Base-by-base conservation (phyloP, 805 yeast genomes). In the Grigorovia jiainica region DNA sequence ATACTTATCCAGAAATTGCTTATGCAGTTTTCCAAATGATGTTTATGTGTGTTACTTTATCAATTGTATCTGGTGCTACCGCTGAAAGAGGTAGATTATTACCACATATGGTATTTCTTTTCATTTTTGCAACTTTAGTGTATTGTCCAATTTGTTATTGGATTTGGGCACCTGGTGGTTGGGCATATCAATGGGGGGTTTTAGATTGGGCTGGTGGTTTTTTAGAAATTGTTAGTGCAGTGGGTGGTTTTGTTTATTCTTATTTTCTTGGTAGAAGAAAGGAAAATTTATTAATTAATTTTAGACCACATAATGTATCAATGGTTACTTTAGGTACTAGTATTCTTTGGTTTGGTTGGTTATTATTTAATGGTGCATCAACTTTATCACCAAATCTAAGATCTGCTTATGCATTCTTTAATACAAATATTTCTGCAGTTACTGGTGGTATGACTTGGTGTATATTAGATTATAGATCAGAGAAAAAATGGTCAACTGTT, bases 181-280 rank as follows among this genome's bases (percentile, higher is more conserved):
- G 97, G 97, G 95, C 95, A 30, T 73, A 72, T 50, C 71, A 78
- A 52, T 90, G 95, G 79, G 96, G 95, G 5, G 97, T 81, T 1
- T 69, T 90, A 40, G 98, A 90, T 61, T 90, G 85, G 62, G 98
- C 98, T 19, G 98, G 98, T 24, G 97, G 97, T 0, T 95, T 97
- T 1, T 96, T 90, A 21, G 97, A 90, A 61, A 86, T 92, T 43
- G 72, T 85, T 24, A 80, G 94, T 19, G 97, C 97, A 46, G 82
- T 87, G 19, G 83, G 87, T 29, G 97, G 95, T 1, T 79, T 90
- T 53, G 95, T 85, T 5, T 81, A 81, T 52, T 78, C 87, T n/a
- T 78, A 76, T 43, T 82, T 82, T 48, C 64, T 85, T 41, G 95
- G 96, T 8, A 75, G 83, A 53, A 73, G 97, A 70, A 80, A 70